Conservation (phyloP, 2,329 filamentous ascomycete genomes). For the Fusarium fujikuroi region DNA sequence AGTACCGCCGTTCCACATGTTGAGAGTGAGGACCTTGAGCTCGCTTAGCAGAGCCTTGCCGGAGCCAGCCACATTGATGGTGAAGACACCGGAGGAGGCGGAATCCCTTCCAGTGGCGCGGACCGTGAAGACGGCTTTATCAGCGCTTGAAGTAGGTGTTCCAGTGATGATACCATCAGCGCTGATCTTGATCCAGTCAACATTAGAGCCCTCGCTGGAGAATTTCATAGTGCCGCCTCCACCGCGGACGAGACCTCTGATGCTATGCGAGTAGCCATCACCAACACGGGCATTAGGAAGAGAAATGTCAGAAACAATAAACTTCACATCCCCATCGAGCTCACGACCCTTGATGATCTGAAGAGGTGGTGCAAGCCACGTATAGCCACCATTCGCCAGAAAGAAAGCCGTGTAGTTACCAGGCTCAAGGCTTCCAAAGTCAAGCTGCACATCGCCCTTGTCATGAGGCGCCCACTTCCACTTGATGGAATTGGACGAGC, state of each 20-base stretch:
- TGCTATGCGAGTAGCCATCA: slow-evolving; percentile 47
- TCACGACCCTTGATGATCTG: slow-evolving; percentile 42
- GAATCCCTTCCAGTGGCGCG: slow-evolving; percentile 44
- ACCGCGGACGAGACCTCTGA: slow-evolving; percentile 49
- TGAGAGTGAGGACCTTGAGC: slow-evolving; percentile 52
- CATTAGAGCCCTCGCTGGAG: slow-evolving; percentile 37
- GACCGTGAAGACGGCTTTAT: slow-evolving; percentile 42
- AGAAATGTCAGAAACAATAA: slow-evolving; percentile 46
- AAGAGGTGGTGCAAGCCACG: slow-evolving; percentile 50
- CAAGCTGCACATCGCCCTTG: slow-evolving; percentile 45
- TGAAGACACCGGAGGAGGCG: slow-evolving; percentile 44
- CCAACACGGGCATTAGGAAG: slow-evolving; percentile 52
- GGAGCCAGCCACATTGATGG: slow-evolving; percentile 47
- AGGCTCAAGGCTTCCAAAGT: slow-evolving; percentile 37
- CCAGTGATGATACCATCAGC: slow-evolving; percentile 51
- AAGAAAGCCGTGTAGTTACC: slow-evolving; percentile 53
- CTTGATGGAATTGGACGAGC: slow-evolving; percentile 42
- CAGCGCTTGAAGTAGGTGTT: slow-evolving; percentile 41
- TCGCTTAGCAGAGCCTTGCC: slow-evolving; percentile 47
- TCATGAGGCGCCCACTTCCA: slow-evolving; percentile 49
- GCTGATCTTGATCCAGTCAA: slow-evolving; percentile 49
- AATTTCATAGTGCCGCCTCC: slow-evolving; percentile 43
- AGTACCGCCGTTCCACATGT: slow-evolving; percentile 54
- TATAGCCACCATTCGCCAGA: slow-evolving; percentile 50
- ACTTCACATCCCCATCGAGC: slow-evolving; percentile 37